phyloP scores from a whole-genome alignment of 1,284 basidiomycete genomes.

The Cutaneotrichosporon cavernicola region DNA sequence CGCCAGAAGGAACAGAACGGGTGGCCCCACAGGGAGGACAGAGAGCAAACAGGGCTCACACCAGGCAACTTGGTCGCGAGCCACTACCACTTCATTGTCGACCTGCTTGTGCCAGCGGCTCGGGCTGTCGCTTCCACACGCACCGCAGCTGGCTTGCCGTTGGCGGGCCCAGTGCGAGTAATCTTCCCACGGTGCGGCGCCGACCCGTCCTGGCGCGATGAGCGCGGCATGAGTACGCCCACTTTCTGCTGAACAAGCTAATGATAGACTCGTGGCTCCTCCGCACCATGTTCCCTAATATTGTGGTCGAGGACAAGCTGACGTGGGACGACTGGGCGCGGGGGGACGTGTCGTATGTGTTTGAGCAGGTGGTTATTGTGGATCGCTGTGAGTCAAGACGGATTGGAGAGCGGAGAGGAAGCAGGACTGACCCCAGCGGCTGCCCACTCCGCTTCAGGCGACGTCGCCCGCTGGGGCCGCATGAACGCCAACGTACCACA shows the following conservation, averaged over 20 bases:
- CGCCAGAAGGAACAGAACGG: too few relatives aligned
- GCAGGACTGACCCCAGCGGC: slow-evolving; percentile 29
- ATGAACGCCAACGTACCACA: slow-evolving; percentile 44
- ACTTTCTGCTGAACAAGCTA: neutral
- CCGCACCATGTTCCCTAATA: slow-evolving; percentile 35
- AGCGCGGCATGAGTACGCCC: slow-evolving; percentile 35
- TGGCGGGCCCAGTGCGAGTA: slow-evolving; percentile 29
- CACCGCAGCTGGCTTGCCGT: neutral
- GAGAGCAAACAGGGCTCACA: slow-evolving; percentile 7
- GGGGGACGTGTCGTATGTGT: slow-evolving; percentile 35
- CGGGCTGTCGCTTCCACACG: slow-evolving; percentile 28
- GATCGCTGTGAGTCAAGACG: slow-evolving; percentile 40
- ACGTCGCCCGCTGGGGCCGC: slow-evolving; percentile 40
- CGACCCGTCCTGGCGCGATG: slow-evolving; percentile 41
- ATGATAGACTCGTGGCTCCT: slow-evolving; percentile 46
- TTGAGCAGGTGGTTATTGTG: slow-evolving; percentile 48
- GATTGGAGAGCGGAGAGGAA: too few relatives aligned
- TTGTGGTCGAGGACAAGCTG: slow-evolving; percentile 39
- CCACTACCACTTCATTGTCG: slow-evolving; percentile 34
- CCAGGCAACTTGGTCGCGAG: neutral
- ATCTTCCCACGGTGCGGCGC: slow-evolving; percentile 41
- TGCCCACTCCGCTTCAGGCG: slow-evolving; percentile 39
- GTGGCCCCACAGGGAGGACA: neutral
- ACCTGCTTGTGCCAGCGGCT: slow-evolving; percentile 39
- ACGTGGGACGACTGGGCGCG: slow-evolving; percentile 36